Percentiles rank a stretch among this genome's conserved stretches.
Evolutionary conservation across 2,329 filamentous ascomycete genomes (phyloP).

Genomic region (Ramularia collo-cygni): DNA sequence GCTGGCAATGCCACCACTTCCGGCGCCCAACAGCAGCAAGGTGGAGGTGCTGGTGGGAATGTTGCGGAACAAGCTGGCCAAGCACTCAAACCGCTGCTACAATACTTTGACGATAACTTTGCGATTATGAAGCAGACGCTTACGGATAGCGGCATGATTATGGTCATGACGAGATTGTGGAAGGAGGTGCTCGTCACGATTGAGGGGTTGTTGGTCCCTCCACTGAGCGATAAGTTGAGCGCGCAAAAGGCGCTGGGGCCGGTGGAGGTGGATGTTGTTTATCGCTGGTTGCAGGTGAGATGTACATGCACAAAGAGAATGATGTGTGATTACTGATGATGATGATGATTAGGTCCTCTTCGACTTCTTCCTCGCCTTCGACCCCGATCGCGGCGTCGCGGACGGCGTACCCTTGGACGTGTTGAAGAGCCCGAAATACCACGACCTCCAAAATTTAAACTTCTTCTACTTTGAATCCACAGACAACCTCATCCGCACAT

Average conservation of each 20-base stretch:
- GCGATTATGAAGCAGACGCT: slow-evolving; percentile 97
- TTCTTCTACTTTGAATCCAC: slow-evolving; percentile 98
- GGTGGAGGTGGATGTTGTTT: slow-evolving; percentile 89
- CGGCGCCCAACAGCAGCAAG: too few species aligned
- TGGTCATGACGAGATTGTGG: slow-evolving; percentile 97
- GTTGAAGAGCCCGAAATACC: slow-evolving; percentile 94
- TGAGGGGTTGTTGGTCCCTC: slow-evolving; percentile 82
- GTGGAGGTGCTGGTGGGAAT: slow-evolving; percentile 29
- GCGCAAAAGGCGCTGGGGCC: slow-evolving; percentile 74
- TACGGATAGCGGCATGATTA: slow-evolving; percentile 92
- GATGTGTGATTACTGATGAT: slow-evolving; percentile 4
- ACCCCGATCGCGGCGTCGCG: slow-evolving; percentile 74
- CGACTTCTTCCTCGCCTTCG: slow-evolving; percentile 88
- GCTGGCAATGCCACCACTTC: slow-evolving; percentile 10
- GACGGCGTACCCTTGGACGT: slow-evolving; percentile 86
- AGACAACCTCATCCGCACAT: slow-evolving; percentile 86
- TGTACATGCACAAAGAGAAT: slow-evolving; percentile 4
- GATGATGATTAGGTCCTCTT: slow-evolving; percentile 59
- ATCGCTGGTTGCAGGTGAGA: slow-evolving; percentile 78
- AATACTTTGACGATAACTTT: slow-evolving; percentile 98
- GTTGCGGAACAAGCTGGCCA: slow-evolving; percentile 70
- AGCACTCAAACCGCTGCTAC: slow-evolving; percentile 76
- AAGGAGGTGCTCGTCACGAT: slow-evolving; percentile 93
- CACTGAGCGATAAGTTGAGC: slow-evolving; percentile 89
- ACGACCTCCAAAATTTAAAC: slow-evolving; percentile 90